phyloP scores from a whole-genome alignment of 2,329 filamentous ascomycete species.

The Pestalotiopsis sp. region DNA sequence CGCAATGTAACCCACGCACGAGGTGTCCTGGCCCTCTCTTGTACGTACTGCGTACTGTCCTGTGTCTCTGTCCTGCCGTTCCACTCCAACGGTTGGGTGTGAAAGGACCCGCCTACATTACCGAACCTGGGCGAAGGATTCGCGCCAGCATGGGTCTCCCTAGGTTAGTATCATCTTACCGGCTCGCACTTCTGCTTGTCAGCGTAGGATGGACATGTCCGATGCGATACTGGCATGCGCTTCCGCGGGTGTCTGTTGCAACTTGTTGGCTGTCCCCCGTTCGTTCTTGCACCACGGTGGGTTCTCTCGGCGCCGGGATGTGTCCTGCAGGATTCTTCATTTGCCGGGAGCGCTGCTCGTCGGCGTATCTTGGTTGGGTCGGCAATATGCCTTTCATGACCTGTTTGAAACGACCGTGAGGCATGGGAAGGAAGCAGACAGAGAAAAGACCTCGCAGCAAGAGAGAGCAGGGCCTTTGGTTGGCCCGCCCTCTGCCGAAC shows the following conservation, averaged over 20 bases:
- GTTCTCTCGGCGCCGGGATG: not conserved
- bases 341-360: not conserved
- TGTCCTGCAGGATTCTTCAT: not conserved
- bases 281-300: not conserved
- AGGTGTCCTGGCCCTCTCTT: slow-evolving; percentile 1
- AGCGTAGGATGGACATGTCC: not conserved
- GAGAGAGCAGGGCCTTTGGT: not conserved
- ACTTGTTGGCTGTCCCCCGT: not conserved
- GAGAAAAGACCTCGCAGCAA: not conserved
- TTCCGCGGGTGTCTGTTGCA: not conserved
- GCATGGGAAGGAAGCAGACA: not conserved
- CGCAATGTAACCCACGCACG: slow-evolving; percentile 2
- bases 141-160: slow-evolving; percentile 6
- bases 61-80: not conserved
- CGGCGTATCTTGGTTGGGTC: not conserved
- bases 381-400: not conserved
- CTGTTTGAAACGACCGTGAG: not conserved
- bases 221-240: not conserved
- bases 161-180: not conserved
- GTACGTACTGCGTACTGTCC: not conserved
- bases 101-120: slow-evolving; percentile 4
- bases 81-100: slow-evolving; percentile 12
- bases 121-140: slow-evolving; percentile 12
- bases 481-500: not conserved
- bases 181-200: slow-evolving; percentile 7